Evolutionary conservation across 2,329 filamentous ascomycete species (phyloP).

Genomic region (Coniochaeta pulveracea): DNA sequence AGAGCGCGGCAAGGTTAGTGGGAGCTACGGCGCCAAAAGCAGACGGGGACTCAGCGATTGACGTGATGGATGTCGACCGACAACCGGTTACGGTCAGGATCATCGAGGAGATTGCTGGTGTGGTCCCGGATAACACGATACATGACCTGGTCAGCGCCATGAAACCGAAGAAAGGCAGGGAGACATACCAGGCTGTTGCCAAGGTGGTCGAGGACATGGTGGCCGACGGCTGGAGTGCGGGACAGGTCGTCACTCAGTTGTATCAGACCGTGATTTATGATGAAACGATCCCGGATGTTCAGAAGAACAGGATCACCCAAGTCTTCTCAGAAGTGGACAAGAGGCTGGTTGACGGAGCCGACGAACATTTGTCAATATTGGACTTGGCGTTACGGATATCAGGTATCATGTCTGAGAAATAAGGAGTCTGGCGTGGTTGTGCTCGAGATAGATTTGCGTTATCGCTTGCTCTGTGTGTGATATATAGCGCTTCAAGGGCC

Average conservation of each 20-base stretch:
- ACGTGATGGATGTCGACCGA: constrained; percentile 42
- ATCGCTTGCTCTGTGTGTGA: too few relatives aligned
- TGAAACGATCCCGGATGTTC: constrained; percentile 68
- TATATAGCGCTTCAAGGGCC: too few relatives aligned
- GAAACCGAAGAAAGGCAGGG: constrained; percentile 53
- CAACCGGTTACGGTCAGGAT: constrained; percentile 62
- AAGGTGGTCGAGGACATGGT: constrained; percentile 81
- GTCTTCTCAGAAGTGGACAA: constrained; percentile 94
- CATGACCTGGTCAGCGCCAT: constrained; percentile 62
- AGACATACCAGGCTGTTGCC: constrained; percentile 63
- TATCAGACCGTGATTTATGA: constrained; percentile 78
- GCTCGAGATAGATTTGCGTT: too few relatives aligned
- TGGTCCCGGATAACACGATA: constrained; percentile 71
- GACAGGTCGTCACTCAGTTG: constrained; percentile 67
- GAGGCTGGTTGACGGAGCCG: constrained; percentile 82
- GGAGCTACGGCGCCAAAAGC: constrained; percentile 45
- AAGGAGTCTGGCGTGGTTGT: too few relatives aligned
- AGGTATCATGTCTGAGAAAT: constrained; percentile 47
- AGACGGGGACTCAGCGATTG: constrained; percentile 50
- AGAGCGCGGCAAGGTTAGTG: constrained; percentile 84
- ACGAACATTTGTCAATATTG: constrained; percentile 86
- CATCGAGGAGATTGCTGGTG: constrained; percentile 91
- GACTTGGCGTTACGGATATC: constrained; percentile 78
- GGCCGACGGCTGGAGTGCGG: constrained; percentile 93
- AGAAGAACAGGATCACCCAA: constrained; percentile 84